Base-by-base conservation (phyloP, 768 basidiomycete species). In the Mycena filopes region DNA sequence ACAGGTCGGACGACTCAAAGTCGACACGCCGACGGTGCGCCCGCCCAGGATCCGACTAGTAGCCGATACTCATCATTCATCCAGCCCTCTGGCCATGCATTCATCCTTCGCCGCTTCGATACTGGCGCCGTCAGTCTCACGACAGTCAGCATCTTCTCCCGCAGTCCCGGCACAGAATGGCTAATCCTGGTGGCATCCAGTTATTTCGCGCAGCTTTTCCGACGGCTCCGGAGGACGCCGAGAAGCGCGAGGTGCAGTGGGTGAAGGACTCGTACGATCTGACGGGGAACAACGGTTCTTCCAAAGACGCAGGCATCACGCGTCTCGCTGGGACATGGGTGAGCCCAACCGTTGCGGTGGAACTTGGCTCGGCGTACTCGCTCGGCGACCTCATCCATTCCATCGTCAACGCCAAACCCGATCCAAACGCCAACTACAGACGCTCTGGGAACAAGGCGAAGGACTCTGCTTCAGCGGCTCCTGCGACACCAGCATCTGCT, bases 201-300 rank as follows among this genome's bases (percentile, higher is more conserved):
- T 15, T 98, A 95, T 97, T 93, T 81, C 93, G 95, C 63, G 95
- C 95, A 10, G 95, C 95, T 0, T 98, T 95, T 77, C 96, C 96
- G 12, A 86, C 83, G 41, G 92, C 95, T 4, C 80, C 82, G 45
- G 93, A 95, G 2, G 80, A 84, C 50, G 88, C 91, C 20, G 96
- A 98, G 77, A 90, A 87, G 75, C 79, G 78, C 15, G 96, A 98
- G 76, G 83, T 92, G 43, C 84, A 87, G 43, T 97, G 94, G 93
- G 90, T 96, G 63, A 92, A 91, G 73, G 87, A 89, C 21, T 85
- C 80, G 71, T 93, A 86, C 78, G 93, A 97, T 74, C 85, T 90
- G 60, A 66, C 84, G 3, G 90, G 91, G 23, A 91, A 93, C 72
- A 97, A 97, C 75, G 87, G 92, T 60, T 85, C 89, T 13, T 79